Base-by-base conservation (phyloP, 1,284 basidiomycete species). In the Moniliophthora roreri region DNA sequence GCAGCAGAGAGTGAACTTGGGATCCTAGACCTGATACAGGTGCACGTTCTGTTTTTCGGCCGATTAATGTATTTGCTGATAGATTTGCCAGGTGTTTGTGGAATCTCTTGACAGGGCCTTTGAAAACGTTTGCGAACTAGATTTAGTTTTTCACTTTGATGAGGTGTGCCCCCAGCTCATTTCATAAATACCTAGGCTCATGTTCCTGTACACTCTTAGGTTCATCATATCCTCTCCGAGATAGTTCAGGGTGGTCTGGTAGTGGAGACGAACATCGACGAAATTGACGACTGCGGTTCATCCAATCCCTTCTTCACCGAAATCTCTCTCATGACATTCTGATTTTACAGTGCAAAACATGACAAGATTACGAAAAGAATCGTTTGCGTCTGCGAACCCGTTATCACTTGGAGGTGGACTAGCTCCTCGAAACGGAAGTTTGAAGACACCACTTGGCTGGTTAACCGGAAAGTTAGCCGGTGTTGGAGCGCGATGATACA, bases 71-170 rank as follows among this genome's bases (percentile, higher is more conserved):
- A 10, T 45, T 18, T n/a, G 28, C 24, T 24, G 34, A 34, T 20
- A 28, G 32, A 34, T 47, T 51, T 26, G 55, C 4, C 26, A 84
- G 93, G 96, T 99, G 10, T 95, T 99, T 66, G 97, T 99, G 45
- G 97, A 99, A 74, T 89, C 92, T 0, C 78, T 99, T 24, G 97
- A 99, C 69, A 80, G 93, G 42, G 88, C 93, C 21, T 99, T 99
- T 66, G 95, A 98, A 75, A 98, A 98, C 64, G 97, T 99, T 0
- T 99, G 97, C 75, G 97, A 99, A 72, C 79, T 99, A 42, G 97
- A 99, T 69, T 79, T 99, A 23, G 96, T 99, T 54, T 99, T 99
- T 70, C 94, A 98, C 72, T 99, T 98, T 64, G 96, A 99, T 69
- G 93, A 98, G 77, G 95, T 94, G 57, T 38, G 78, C 64, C 37